These are phyloP conservation scores for Cryptosporidium parvum DNA, from an alignment of 169 alveolate species.

Conservation along the genomic window DNA sequence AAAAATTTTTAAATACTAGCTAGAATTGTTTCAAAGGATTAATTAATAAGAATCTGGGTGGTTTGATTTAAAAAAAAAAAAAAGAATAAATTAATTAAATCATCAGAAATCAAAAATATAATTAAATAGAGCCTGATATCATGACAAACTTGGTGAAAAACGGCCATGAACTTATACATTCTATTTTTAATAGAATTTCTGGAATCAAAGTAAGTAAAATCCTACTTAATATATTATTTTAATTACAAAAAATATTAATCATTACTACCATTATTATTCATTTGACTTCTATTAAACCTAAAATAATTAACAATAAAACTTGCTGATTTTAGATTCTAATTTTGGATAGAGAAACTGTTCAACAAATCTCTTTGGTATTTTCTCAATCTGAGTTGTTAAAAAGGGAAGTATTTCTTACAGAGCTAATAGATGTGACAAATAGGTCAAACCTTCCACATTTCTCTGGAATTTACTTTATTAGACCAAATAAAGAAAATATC, in stretches of 20 bases:
- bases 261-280: no score
- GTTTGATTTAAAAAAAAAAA: no score
- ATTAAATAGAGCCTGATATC: neutral
- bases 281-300: neutral
- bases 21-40: neutral
- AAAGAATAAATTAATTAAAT: no score
- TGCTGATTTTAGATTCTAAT: slow-evolving; percentile 86
- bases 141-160: slow-evolving; percentile 28
- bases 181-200: slow-evolving; percentile 50
- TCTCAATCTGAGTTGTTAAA: slow-evolving; percentile 91
- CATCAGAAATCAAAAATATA: neutral
- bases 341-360: slow-evolving; percentile 91
- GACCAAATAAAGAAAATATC: slow-evolving; percentile 91
- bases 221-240: neutral
- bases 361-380: slow-evolving; percentile 90
- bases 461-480: slow-evolving; percentile 88
- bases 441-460: slow-evolving; percentile 89
- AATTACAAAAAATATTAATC: neutral
- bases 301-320: neutral
- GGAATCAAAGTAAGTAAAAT: slow-evolving; percentile 62
- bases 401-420: slow-evolving; percentile 92
- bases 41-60: no score
- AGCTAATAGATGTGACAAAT: slow-evolving; percentile 88
- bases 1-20: neutral
- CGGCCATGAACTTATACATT: slow-evolving; percentile 23